phyloP scores from a whole-genome alignment of 1,284 basidiomycete genomes.

The Ceratobasidium theobromae region DNA sequence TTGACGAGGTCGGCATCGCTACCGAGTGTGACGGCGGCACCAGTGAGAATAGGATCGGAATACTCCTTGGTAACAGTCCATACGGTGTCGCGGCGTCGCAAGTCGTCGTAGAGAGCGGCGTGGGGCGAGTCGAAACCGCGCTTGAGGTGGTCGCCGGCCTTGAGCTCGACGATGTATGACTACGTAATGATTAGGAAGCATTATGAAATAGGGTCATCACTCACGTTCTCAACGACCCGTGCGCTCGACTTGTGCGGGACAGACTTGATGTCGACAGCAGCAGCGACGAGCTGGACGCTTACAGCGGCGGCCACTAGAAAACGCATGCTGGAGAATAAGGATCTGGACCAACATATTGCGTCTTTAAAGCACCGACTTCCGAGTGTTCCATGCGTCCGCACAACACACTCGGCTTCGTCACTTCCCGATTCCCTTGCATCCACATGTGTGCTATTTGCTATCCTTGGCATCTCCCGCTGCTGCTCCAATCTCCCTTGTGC shows the following conservation, averaged over 20 bases:
- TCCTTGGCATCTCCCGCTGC: too few relatives aligned
- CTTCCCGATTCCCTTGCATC: too few relatives aligned
- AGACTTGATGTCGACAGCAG: conserved; percentile 15
- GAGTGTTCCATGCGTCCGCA: too few relatives aligned
- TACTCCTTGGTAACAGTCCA: conserved; percentile 10
- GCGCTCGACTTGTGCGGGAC: conserved; percentile 2
- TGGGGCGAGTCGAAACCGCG: conserved; percentile 24
- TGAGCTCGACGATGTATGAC: conserved; percentile 22
- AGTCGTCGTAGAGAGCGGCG: conserved; percentile 19
- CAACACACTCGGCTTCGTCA: too few relatives aligned
- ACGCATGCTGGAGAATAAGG: background rate
- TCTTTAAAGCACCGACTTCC: too few relatives aligned
- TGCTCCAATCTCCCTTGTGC: too few relatives aligned
- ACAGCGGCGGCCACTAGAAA: background rate
- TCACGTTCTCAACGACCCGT: background rate
- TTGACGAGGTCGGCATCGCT: conserved; percentile 5
- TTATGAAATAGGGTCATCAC: background rate
- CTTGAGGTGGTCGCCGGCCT: conserved; percentile 8
- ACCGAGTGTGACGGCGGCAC: conserved; percentile 16
- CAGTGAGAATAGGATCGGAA: background rate
- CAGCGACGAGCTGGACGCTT: conserved; percentile 5
- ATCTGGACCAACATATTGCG: background rate
- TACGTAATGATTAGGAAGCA: conserved; percentile 2
- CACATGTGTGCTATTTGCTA: too few relatives aligned
- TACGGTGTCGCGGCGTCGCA: background rate